These are phyloP conservation scores for Hypoxylon rubiginosum DNA, from an alignment of 2,329 filamentous ascomycete genomes.

Conservation along the genomic window DNA sequence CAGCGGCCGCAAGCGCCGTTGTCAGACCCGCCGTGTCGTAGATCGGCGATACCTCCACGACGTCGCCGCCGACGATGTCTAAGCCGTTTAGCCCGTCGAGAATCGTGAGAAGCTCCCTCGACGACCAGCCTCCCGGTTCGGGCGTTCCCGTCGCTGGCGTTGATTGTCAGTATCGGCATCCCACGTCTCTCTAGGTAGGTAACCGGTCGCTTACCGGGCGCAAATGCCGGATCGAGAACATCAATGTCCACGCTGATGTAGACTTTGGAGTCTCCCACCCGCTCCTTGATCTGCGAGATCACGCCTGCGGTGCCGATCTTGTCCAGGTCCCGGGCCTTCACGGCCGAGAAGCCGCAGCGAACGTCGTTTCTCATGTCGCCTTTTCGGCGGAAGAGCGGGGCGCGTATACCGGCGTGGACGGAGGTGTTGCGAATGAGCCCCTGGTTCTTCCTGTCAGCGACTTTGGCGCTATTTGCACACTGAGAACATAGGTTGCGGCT, in stretches of 20 bases:
- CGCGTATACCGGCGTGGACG: constrained; percentile 73
- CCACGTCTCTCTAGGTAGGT: background rate
- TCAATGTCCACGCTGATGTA: constrained; percentile 87
- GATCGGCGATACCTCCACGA: constrained; percentile 83
- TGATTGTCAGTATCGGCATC: constrained; percentile 7
- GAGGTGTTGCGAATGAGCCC: constrained; percentile 70
- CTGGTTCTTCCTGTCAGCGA: constrained; percentile 35
- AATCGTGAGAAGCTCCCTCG: constrained; percentile 80
- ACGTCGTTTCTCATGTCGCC: constrained; percentile 68
- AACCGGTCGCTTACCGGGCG: constrained; percentile 63
- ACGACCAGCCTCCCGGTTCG: constrained; percentile 85
- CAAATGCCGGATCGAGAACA: constrained; percentile 78
- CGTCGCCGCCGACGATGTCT: constrained; percentile 81
- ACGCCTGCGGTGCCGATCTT: constrained; percentile 75
- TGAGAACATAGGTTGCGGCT: background rate
- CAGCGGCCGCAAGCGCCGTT: constrained; percentile 79
- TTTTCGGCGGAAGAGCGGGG: constrained; percentile 62
- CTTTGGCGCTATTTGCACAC: too few relatives aligned
- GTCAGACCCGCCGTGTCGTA: constrained; percentile 82
- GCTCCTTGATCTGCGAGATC: constrained; percentile 71
- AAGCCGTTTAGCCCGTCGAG: constrained; percentile 78
- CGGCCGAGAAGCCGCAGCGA: constrained; percentile 69
- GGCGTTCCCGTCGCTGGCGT: constrained; percentile 77
- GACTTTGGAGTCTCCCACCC: constrained; percentile 65
- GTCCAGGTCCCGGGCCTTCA: constrained; percentile 77